Percentiles rank a stretch among this genome's conserved stretches.
Evolutionary conservation across 2,329 filamentous ascomycete species (phyloP).

Genomic region (Calonectria crousiana): DNA sequence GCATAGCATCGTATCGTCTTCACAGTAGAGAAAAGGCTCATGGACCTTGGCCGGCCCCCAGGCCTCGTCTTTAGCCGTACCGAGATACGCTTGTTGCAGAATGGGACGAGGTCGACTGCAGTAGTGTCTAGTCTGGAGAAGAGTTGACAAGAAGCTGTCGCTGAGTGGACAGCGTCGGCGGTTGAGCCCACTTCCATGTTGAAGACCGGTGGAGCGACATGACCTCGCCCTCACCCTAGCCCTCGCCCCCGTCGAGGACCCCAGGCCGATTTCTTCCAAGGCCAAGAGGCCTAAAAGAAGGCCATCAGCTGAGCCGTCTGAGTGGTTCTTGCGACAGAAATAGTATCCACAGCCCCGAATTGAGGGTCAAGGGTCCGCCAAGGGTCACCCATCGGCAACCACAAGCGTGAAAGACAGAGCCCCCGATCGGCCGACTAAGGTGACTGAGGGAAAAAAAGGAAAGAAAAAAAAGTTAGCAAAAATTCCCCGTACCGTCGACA

Average conservation of each 20-base stretch:
- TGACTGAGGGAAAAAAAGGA: constrained; percentile 23
- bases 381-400: constrained; percentile 30
- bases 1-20: constrained; percentile 11
- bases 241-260: constrained; percentile 32
- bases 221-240: constrained; percentile 8
- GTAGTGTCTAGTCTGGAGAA: constrained; percentile 22
- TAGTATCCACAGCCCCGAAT: constrained; percentile 43
- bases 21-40: constrained; percentile 3
- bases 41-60: constrained; percentile 16
- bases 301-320: constrained; percentile 37
- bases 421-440: constrained; percentile 1
- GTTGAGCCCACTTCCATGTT: constrained; percentile 21
- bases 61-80: constrained; percentile 6
- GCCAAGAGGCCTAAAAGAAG: constrained; percentile 35
- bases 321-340: constrained; percentile 41
- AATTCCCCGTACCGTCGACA: constrained; percentile 19
- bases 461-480: not conserved
- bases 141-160: constrained; percentile 1
- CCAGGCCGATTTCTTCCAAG: constrained; percentile 35
- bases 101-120: constrained; percentile 16
- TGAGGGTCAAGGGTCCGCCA: constrained; percentile 30
- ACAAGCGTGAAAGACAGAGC: constrained; percentile 24
- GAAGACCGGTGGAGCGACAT: constrained; percentile 20
- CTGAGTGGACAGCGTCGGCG: constrained; percentile 13
- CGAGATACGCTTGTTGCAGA: constrained; percentile 14